Percentiles rank a stretch among this genome's conserved stretches.
Evolutionary conservation across 2,329 filamentous ascomycete genomes (phyloP).

Genomic region (Aspergillus floridensis): DNA sequence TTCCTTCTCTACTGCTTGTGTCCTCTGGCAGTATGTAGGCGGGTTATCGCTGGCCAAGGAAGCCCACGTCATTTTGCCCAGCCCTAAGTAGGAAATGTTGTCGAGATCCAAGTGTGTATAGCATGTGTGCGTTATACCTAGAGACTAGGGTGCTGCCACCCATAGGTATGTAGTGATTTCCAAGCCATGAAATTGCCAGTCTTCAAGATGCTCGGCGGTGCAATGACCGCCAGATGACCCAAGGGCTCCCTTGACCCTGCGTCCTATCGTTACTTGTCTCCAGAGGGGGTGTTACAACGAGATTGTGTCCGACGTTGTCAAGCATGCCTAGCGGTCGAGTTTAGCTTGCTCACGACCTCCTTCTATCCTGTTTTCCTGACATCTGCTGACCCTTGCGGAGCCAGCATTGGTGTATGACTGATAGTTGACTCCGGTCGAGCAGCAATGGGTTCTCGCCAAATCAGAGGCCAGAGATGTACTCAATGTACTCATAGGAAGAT

Average conservation of each 20-base stretch:
- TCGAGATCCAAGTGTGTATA: neutral
- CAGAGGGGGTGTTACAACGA: slow-evolving; percentile 2
- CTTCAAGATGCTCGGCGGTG: neutral
- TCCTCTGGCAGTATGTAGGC: neutral
- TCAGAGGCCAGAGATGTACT: neutral
- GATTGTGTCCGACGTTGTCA: neutral
- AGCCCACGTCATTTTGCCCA: neutral
- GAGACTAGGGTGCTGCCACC: no score
- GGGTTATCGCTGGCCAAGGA: neutral
- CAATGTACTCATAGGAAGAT: neutral
- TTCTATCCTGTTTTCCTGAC: slow-evolving; percentile 10
- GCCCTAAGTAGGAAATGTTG: neutral
- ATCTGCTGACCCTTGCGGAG: slow-evolving; percentile 19
- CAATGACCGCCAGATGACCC: slow-evolving; percentile 9
- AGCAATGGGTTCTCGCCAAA: neutral
- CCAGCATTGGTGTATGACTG: slow-evolving; percentile 14
- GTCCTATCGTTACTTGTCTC: slow-evolving; percentile 14
- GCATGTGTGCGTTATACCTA: neutral
- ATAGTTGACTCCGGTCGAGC: slow-evolving; percentile 11
- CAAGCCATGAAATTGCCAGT: neutral
- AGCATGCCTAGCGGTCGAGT: neutral
- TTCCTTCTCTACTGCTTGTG: neutral
- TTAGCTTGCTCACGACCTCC: slow-evolving; percentile 7
- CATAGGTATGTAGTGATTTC: neutral
- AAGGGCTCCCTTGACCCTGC: slow-evolving; percentile 6